Percentiles rank a stretch among this genome's conserved stretches.
Evolutionary conservation across 208 protist genomes (phyloP).

Genomic region (Balamuthia mandrillaris): DNA sequence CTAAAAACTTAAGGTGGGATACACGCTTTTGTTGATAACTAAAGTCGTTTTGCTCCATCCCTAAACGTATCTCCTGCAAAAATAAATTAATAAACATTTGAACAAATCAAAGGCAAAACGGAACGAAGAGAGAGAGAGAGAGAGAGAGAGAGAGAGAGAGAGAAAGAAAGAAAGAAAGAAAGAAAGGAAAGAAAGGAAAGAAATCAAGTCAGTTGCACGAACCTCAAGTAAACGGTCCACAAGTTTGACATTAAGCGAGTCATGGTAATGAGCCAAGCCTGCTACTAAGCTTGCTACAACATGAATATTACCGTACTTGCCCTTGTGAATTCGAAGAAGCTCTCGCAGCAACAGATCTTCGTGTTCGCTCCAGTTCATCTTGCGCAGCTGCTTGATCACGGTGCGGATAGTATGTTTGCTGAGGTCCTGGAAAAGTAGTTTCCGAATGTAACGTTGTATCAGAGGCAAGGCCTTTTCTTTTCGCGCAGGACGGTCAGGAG

Average conservation of each 20-base stretch:
- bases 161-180: not conserved
- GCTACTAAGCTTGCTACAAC: constrained; percentile 56
- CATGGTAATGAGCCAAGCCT: constrained; percentile 39
- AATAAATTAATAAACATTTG: not conserved
- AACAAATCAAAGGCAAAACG: not conserved
- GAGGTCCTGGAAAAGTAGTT: constrained; percentile 50
- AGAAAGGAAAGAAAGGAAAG: not conserved
- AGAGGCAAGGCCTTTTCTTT: constrained; percentile 39
- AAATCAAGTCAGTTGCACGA: no score
- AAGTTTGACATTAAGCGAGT: constrained; percentile 1
- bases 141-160: no score
- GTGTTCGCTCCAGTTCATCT: constrained; percentile 51
- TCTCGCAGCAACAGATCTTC: constrained; percentile 17
- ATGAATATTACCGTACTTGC: constrained; percentile 63
- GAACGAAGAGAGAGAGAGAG: not conserved
- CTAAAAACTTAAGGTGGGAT: constrained; percentile 57
- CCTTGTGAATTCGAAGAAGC: constrained; percentile 47
- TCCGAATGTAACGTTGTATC: constrained; percentile 54
- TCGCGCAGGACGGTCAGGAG: constrained; percentile 30
- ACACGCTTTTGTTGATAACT: constrained; percentile 53
- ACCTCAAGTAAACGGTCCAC: constrained; percentile 50
- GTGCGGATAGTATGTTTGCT: constrained; percentile 22
- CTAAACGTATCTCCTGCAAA: not conserved
- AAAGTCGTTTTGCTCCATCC: constrained; percentile 44
- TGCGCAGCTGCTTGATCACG: constrained; percentile 54